These are phyloP conservation scores for Cyberlindnera japonica DNA, from an alignment of 805 yeast genomes.

Conservation along the genomic window DNA sequence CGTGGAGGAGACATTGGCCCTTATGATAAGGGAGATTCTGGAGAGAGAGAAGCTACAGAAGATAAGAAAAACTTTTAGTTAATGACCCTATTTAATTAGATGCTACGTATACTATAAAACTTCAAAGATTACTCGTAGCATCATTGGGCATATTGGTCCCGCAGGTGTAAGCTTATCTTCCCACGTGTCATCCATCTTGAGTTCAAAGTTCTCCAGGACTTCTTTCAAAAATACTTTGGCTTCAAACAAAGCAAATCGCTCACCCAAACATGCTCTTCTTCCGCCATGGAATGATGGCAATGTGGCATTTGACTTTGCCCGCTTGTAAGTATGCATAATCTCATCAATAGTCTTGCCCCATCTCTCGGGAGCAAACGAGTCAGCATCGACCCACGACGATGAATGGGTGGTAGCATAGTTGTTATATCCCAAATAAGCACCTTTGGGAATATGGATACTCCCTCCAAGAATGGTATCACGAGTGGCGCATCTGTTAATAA, in stretches of 20 bases:
- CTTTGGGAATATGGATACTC: constrained; percentile 43
- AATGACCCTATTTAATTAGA: too few relatives aligned
- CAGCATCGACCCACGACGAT: constrained; percentile 44
- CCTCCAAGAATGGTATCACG: constrained; percentile 37
- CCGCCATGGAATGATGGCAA: constrained; percentile 59
- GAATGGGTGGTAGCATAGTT: constrained; percentile 50
- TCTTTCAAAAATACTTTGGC: constrained; percentile 37
- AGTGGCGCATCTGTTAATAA: constrained; percentile 48
- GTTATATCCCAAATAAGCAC: constrained; percentile 52
- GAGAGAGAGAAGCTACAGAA: constrained; percentile 39
- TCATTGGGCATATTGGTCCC: constrained; percentile 52
- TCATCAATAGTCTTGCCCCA: constrained; percentile 46
- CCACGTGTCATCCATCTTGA: constrained; percentile 43
- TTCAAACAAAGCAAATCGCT: constrained; percentile 49
- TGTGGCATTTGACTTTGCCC: constrained; percentile 41
- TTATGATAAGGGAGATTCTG: constrained; percentile 56
- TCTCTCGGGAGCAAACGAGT: constrained; percentile 43
- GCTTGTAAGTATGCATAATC: constrained; percentile 37
- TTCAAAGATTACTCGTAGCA: constrained; percentile 23
- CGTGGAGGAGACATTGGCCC: constrained; percentile 54
- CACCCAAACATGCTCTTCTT: constrained; percentile 57
- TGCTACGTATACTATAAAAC: neutral
- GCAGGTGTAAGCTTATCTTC: constrained; percentile 49
- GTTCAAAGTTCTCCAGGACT: constrained; percentile 34
- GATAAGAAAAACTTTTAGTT: constrained; percentile 13